Conservation (phyloP, 1,284 basidiomycete genomes). For the Volvariella volvacea region DNA sequence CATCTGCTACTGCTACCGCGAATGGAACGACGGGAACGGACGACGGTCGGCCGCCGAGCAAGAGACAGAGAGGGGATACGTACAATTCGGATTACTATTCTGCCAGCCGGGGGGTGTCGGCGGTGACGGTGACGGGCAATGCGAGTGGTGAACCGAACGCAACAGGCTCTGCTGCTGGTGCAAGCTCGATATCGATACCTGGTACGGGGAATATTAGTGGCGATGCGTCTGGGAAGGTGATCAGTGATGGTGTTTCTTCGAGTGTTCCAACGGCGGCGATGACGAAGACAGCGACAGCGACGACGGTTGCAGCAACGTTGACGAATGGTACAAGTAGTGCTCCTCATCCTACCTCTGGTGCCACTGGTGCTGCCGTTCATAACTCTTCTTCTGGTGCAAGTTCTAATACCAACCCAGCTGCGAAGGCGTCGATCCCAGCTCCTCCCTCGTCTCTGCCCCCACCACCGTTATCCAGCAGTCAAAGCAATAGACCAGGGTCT, state of each 20-base stretch:
- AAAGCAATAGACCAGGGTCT: constrained; percentile 9
- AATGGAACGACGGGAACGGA: constrained; percentile 17
- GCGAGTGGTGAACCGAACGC: background rate
- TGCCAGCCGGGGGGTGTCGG: background rate
- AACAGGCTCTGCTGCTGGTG: background rate
- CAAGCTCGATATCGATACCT: background rate
- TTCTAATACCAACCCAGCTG: constrained; percentile 9
- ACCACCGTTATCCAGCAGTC: constrained; percentile 6
- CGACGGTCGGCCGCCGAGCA: constrained; percentile 27
- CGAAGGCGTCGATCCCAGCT: constrained; percentile 7
- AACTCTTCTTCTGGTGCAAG: too few relatives aligned
- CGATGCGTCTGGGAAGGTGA: background rate
- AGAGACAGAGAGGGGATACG: constrained; percentile 26
- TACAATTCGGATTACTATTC: constrained; percentile 5
- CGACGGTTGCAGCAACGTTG: background rate
- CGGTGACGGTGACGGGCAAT: background rate
- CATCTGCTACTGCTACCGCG: too few relatives aligned
- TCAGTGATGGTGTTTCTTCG: background rate
- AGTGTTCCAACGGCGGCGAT: background rate
- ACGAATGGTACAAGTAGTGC: too few relatives aligned
- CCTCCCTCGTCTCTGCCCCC: constrained; percentile 11
- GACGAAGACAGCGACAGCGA: background rate
- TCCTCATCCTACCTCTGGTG: too few relatives aligned
- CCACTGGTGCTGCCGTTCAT: too few relatives aligned
- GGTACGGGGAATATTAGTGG: background rate